A percentile compares a stretch with the other conserved stretches of the same genome.
These are phyloP conservation scores for Chlorella sp. DNA, from an alignment of 139 green algal species.

Conservation along the genomic window DNA sequence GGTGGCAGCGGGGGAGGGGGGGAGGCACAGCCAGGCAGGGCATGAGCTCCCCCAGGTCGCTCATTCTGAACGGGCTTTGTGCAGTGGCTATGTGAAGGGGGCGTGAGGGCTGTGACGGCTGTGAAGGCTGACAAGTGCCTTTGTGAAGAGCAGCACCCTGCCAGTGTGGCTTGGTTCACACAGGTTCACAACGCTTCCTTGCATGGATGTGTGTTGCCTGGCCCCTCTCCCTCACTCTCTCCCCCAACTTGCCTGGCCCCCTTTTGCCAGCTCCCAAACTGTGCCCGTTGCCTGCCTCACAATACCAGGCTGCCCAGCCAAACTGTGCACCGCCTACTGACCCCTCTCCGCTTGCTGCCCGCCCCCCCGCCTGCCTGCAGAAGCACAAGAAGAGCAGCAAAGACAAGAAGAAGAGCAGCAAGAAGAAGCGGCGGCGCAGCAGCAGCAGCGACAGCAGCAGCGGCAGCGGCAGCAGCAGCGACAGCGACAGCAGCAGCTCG, in stretches of 20 bases:
- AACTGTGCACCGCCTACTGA: neutral
- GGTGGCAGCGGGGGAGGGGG: no score
- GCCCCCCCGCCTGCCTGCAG: neutral
- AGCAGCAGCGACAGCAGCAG: conserved; percentile 37
- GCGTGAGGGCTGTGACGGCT: no score
- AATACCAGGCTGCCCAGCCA: no score
- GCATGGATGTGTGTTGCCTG: no score
- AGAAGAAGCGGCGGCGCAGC: conserved; percentile 45
- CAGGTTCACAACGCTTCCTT: no score
- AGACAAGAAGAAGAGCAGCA: conserved; percentile 32
- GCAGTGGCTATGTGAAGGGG: no score
- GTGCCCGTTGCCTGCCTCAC: no score
- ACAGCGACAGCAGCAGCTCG: conserved; percentile 8
- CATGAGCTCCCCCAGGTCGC: neutral
- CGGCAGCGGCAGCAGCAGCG: conserved; percentile 7
- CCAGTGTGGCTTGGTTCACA: no score
- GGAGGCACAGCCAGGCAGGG: neutral
- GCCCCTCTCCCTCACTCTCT: neutral
- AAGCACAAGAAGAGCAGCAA: conserved; percentile 39
- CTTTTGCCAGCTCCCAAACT: no score
- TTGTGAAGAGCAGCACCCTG: no score
- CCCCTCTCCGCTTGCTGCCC: neutral
- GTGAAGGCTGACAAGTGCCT: no score
- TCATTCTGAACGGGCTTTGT: no score
- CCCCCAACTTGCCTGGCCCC: neutral